Conservation (phyloP, 176 grass and related monocot genomes). For the Avena sativa region DNA sequence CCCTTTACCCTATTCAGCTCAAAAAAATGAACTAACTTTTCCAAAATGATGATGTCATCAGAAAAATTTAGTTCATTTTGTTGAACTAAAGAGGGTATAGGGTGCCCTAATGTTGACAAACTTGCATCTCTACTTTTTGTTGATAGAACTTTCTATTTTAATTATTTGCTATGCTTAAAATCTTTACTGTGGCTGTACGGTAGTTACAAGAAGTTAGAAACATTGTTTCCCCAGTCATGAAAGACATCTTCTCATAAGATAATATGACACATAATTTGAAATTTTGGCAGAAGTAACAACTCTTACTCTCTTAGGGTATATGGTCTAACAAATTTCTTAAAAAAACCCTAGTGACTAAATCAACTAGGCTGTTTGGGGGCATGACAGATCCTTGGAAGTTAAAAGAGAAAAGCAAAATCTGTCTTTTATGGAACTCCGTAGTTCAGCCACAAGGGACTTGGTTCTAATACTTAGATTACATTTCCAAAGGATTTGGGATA, state of each 20-base stretch:
- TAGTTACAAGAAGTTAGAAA: constrained; percentile 15
- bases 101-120: no score
- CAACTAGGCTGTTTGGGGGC: neutral
- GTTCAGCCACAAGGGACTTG: neutral
- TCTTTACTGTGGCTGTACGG: neutral
- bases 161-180: constrained; percentile 2
- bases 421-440: neutral
- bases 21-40: no score
- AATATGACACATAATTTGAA: neutral
- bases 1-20: no score
- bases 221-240: constrained; percentile 5
- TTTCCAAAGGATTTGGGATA: constrained; percentile 13
- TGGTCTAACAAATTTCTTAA: constrained; percentile 8
- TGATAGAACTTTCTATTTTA: constrained; percentile 5
- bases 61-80: no score
- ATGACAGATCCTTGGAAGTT: constrained; percentile 8
- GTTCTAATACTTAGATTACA: constrained; percentile 30
- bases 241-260: constrained; percentile 8
- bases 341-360: constrained; percentile 30
- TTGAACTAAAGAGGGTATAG: no score
- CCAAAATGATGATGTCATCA: no score
- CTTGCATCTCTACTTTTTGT: neutral
- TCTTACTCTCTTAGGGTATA: constrained; percentile 1
- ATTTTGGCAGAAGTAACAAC: neutral
- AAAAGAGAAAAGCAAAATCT: neutral